phyloP scores from a whole-genome alignment of 306 rosid species.

The Arachis stenosperma region DNA sequence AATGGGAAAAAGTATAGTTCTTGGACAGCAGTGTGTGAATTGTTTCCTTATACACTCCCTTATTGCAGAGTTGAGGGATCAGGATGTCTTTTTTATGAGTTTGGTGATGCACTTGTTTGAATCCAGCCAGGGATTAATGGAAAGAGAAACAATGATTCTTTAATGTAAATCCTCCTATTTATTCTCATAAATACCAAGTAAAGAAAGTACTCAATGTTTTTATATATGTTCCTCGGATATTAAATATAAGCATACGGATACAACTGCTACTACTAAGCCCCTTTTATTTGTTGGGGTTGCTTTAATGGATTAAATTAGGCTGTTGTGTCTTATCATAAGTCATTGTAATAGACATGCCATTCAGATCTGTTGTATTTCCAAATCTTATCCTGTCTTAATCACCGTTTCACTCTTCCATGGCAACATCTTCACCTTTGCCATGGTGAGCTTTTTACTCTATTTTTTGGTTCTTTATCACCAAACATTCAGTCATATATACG shows the following conservation, averaged over 20 bases:
- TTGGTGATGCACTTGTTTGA: background rate
- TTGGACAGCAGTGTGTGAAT: too few relatives aligned
- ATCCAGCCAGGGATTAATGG: constrained; percentile 5
- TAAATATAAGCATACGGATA: too few relatives aligned
- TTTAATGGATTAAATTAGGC: background rate
- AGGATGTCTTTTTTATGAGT: too few relatives aligned
- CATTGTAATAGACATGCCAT: background rate
- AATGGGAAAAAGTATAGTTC: too few relatives aligned
- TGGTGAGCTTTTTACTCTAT: too few relatives aligned
- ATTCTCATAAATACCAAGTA: background rate
- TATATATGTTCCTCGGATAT: background rate
- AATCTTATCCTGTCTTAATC: too few relatives aligned
- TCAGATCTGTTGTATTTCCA: background rate
- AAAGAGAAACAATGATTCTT: background rate
- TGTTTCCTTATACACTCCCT: too few relatives aligned
- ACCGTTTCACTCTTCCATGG: background rate
- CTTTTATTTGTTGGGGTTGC: background rate
- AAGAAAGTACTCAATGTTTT: background rate
- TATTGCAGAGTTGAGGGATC: too few relatives aligned
- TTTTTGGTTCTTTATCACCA: background rate
- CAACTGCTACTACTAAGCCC: background rate
- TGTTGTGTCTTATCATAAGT: background rate
- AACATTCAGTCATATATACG: background rate
- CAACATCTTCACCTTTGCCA: background rate
- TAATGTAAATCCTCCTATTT: background rate